These are phyloP conservation scores for Nannochloropsis oceanica DNA, from an alignment of 108 stramenopile species.

Conservation along the genomic window DNA sequence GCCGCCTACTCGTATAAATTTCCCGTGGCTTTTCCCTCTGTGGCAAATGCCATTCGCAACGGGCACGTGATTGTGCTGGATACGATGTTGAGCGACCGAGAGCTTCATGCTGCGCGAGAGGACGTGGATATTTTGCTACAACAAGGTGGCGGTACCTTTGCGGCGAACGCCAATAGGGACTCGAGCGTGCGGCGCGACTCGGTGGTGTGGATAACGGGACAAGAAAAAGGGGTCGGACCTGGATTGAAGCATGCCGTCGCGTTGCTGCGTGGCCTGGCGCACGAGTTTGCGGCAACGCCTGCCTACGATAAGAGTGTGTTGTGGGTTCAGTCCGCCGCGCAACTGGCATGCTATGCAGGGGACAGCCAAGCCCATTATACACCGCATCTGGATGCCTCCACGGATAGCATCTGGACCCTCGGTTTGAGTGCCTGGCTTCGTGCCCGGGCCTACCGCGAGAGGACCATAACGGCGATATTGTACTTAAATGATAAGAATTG, in stretches of 20 bases:
- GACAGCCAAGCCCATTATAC: neutral
- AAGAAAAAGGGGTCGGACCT: neutral
- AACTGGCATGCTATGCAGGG: neutral
- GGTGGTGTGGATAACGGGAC: neutral
- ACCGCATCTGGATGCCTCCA: neutral
- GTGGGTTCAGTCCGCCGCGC: neutral
- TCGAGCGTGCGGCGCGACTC: neutral
- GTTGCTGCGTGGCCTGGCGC: neutral
- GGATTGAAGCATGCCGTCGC: neutral
- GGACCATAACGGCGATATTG: neutral
- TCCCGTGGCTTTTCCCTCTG: neutral
- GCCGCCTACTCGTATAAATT: neutral
- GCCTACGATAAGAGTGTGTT: neutral
- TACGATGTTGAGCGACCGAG: neutral
- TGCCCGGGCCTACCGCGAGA: neutral
- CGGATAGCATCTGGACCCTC: neutral
- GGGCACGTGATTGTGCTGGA: neutral
- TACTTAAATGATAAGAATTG: neutral
- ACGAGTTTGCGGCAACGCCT: neutral
- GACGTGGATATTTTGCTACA: neutral
- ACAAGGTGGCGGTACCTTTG: neutral
- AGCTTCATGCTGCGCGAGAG: neutral
- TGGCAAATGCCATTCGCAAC: neutral
- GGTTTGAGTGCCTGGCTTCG: neutral
- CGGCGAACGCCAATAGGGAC: neutral